phyloP scores from a whole-genome alignment of 2,329 filamentous ascomycete species.

The Parafenestella ontariensis region DNA sequence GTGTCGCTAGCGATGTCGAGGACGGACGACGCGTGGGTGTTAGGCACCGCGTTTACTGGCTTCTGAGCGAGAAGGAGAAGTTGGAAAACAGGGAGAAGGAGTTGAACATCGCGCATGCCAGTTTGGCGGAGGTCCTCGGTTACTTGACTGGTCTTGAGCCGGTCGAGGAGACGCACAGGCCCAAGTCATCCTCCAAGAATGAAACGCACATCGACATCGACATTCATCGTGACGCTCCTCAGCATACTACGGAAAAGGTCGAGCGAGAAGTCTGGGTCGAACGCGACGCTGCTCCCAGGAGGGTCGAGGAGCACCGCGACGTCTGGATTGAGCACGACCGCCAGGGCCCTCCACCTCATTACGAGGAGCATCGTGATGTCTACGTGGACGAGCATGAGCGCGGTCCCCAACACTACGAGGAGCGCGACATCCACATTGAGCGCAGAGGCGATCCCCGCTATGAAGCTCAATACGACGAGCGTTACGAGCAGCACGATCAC shows the following conservation, averaged over 20 bases:
- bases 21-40: conserved; percentile 46
- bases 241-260: conserved; percentile 32
- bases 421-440: conserved; percentile 37
- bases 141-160: conserved; percentile 46
- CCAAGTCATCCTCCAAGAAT: conserved; percentile 26
- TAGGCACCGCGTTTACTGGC: conserved; percentile 47
- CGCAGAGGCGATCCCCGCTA: conserved; percentile 26
- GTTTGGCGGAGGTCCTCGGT: conserved; percentile 45
- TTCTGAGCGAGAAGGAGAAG: conserved; percentile 51
- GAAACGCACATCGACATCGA: conserved; percentile 42
- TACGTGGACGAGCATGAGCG: conserved; percentile 31
- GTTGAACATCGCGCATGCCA: conserved; percentile 41
- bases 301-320: conserved; percentile 41
- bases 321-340: conserved; percentile 36
- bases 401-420: conserved; percentile 31
- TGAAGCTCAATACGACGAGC: conserved; percentile 30
- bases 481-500: conserved; percentile 29
- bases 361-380: conserved; percentile 35
- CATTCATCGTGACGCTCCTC: conserved; percentile 32
- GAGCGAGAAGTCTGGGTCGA: conserved; percentile 41
- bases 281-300: conserved; percentile 30
- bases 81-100: conserved; percentile 48
- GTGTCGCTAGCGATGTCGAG: conserved; percentile 44
- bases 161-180: conserved; percentile 28
- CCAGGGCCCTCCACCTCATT: conserved; percentile 29